These are phyloP conservation scores for Zygoascus flipseniorum DNA, from an alignment of 805 yeast species.

Conservation along the genomic window DNA sequence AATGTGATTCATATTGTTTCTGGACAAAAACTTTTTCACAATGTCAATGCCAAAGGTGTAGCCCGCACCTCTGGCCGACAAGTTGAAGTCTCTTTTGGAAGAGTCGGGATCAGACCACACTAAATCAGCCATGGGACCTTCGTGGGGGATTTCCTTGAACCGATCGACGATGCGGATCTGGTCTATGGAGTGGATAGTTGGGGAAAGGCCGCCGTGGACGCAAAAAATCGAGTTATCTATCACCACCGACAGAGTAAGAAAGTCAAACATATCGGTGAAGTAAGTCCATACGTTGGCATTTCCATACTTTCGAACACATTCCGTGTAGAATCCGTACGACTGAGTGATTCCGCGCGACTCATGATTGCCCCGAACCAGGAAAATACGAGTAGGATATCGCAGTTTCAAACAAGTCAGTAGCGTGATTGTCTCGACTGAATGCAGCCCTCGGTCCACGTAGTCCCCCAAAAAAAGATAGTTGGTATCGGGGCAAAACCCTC, in stretches of 20 bases:
- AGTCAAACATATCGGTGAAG: conserved; percentile 90
- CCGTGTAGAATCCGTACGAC: conserved; percentile 93
- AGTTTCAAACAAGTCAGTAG: conserved; percentile 73
- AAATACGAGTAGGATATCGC: conserved; percentile 78
- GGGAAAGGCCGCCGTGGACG: conserved; percentile 95
- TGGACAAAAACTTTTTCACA: conserved; percentile 72
- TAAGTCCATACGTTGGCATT: conserved; percentile 73
- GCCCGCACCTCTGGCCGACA: conserved; percentile 96
- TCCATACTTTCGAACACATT: conserved; percentile 85
- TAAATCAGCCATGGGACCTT: conserved; percentile 98
- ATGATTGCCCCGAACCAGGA: conserved; percentile 86
- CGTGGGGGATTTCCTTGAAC: conserved; percentile 93
- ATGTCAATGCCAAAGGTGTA: conserved; percentile 90
- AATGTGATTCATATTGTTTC: conserved; percentile 72
- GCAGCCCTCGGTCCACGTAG: conserved; percentile 92
- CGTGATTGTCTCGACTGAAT: conserved; percentile 86
- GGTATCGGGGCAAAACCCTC: conserved; percentile 89
- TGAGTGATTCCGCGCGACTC: conserved; percentile 96
- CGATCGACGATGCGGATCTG: conserved; percentile 87
- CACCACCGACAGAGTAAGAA: conserved; percentile 77
- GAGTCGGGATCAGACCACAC: conserved; percentile 99
- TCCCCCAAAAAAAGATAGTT: conserved; percentile 91
- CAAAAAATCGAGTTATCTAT: conserved; percentile 87
- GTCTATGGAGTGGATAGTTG: conserved; percentile 88
- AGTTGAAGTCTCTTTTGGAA: conserved; percentile 65